phyloP scores from a whole-genome alignment of 176 grass and related monocot species.

The Cenchrus purpureus region DNA sequence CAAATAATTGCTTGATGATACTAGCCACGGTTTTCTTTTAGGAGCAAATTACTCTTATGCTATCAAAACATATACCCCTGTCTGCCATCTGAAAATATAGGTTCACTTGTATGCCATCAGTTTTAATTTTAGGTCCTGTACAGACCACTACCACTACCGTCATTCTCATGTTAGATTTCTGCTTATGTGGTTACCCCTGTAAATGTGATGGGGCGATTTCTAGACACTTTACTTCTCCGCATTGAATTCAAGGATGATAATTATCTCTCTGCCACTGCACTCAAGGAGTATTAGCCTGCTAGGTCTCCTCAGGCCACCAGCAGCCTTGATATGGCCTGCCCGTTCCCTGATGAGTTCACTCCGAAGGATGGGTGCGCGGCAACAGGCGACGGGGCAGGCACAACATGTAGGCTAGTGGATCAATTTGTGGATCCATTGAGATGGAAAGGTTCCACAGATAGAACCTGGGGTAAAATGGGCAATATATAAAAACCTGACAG shows the following conservation, averaged over 20 bases:
- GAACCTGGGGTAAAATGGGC: background rate
- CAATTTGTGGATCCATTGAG: background rate
- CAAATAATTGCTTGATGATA: slow-evolving; percentile 21
- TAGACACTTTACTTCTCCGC: background rate
- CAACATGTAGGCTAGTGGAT: background rate
- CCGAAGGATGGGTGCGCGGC: background rate
- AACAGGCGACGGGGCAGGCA: background rate
- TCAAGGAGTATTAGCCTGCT: too few relatives aligned
- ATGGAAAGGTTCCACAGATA: background rate
- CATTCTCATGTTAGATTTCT: background rate
- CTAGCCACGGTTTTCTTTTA: slow-evolving; percentile 23
- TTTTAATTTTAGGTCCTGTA: background rate
- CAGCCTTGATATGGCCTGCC: too few relatives aligned
- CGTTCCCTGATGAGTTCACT: background rate
- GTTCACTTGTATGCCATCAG: background rate
- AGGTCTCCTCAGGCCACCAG: too few relatives aligned
- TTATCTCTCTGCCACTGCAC: too few relatives aligned
- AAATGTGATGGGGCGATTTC: background rate
- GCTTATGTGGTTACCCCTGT: background rate
- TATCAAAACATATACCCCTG: background rate
- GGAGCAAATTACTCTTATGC: background rate
- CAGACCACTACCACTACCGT: background rate
- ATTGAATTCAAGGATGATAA: too few relatives aligned
- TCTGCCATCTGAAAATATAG: background rate
- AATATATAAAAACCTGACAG: background rate